These are phyloP conservation scores for Cytospora piceae DNA, from an alignment of 2,329 filamentous ascomycete genomes.

Conservation along the genomic window DNA sequence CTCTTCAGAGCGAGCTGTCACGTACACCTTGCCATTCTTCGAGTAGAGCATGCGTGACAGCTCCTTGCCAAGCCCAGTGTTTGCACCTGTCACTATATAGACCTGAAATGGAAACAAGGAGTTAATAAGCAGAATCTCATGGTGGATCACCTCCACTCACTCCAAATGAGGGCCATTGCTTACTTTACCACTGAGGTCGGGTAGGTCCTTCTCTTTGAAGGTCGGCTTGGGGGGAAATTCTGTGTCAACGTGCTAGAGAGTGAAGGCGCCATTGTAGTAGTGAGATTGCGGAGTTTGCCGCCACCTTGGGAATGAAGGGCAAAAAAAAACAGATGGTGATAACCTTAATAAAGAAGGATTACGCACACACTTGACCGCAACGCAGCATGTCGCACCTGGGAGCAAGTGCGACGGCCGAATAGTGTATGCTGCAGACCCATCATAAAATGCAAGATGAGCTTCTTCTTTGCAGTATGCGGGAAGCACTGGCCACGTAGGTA, in stretches of 20 bases:
- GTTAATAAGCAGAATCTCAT: background rate
- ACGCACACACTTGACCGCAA: no score
- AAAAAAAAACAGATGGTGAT: no score
- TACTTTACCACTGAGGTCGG: conserved; percentile 37
- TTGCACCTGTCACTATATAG: conserved; percentile 49
- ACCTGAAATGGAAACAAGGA: conserved; percentile 37
- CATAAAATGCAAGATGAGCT: background rate
- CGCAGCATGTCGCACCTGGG: no score
- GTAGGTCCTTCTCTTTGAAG: conserved; percentile 40
- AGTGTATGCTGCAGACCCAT: background rate
- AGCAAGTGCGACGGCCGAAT: no score
- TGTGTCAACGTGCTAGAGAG: conserved; percentile 28
- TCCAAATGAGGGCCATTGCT: background rate
- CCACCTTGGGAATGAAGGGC: no score
- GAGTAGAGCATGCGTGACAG: conserved; percentile 54
- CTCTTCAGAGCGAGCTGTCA: conserved; percentile 49
- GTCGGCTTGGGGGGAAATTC: conserved; percentile 37
- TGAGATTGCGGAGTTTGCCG: no score
- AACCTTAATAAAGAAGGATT: no score
- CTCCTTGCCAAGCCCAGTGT: conserved; percentile 50
- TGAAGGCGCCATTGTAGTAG: no score
- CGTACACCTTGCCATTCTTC: conserved; percentile 54
- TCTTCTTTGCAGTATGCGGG: background rate
- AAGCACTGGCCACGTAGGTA: background rate
- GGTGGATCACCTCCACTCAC: background rate